Evolutionary conservation across 1,284 basidiomycete species (phyloP), one percentile per base, ranked within the genome.

Genomic region (Malassezia yamatoensis): DNA sequence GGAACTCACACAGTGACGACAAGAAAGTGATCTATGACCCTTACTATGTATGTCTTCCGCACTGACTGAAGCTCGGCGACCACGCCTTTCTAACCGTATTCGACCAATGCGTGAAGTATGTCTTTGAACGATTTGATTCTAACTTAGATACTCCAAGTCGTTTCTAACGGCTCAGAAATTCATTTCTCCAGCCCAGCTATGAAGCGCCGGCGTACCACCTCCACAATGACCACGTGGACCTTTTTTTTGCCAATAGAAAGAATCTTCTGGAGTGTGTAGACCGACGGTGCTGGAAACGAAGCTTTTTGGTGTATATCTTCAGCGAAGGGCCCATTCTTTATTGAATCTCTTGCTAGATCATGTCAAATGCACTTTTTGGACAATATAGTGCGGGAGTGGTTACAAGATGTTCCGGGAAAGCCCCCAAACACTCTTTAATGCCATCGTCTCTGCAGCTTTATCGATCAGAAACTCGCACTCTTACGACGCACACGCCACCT

Each of bases 71-170:
- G 55, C 40, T 58, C 18, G 55, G 55, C 11, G 42, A 53, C 33
- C n/a, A 18, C 13, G 56, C 56, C 2, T 58, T 58, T 24, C n/a
- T 29, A 24, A 58, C 47, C n/a, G 51, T 58, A 24, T 79, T 77
- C 56, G 64, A 74, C 52, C 77, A 77, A 67, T 78, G 78, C 49
- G 54, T 68, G 39, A 61, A 67, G 38, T 80, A 73, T 41, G 67
- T 38, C 75, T 77, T n/a, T 12, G 34, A 16, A 15, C 43, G 16
- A 40, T 15, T 16, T 24, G 8, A 18, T 18, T 11, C 44, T 38
- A n/a, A 37, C 43, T 36, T 32, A 58, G 56, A 15, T 58, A 67
- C 45, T 54, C 56, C 5, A 39, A 58, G 7, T 60, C 64, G 7
- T 67, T 62, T 40, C 50, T 67, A 11, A 33, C 42, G 24, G 35